These are phyloP conservation scores for Phialemonium atrogriseum DNA, from an alignment of 2,329 filamentous ascomycete species.

Conservation along the genomic window DNA sequence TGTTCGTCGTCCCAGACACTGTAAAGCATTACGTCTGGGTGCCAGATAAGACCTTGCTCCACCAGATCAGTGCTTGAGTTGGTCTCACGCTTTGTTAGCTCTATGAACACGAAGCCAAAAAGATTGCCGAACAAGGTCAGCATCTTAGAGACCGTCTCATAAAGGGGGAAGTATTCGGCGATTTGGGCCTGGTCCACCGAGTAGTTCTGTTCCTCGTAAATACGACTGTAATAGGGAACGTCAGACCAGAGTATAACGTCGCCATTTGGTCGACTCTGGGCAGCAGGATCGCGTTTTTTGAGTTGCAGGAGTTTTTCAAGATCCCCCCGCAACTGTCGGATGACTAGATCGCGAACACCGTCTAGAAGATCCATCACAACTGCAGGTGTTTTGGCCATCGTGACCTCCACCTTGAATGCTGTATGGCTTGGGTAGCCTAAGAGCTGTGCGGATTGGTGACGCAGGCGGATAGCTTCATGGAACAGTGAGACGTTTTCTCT, in stretches of 20 bases:
- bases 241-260: slow-evolving; percentile 74
- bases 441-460: slow-evolving; percentile 69
- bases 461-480: slow-evolving; percentile 63
- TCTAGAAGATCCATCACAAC: slow-evolving; percentile 65
- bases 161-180: slow-evolving; percentile 75
- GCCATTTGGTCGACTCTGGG: slow-evolving; percentile 51
- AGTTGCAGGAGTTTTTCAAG: slow-evolving; percentile 60
- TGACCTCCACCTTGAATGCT: slow-evolving; percentile 66
- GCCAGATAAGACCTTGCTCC: slow-evolving; percentile 68
- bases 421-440: slow-evolving; percentile 73
- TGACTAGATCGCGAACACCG: slow-evolving; percentile 61
- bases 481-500: slow-evolving; percentile 67
- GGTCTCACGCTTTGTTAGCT: slow-evolving; percentile 59
- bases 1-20: slow-evolving; percentile 72
- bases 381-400: slow-evolving; percentile 73
- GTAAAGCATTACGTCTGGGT: slow-evolving; percentile 75
- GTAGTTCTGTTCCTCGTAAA: slow-evolving; percentile 75
- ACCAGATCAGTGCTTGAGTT: slow-evolving; percentile 61
- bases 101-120: slow-evolving; percentile 70
- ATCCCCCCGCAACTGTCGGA: slow-evolving; percentile 62
- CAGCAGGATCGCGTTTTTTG: slow-evolving; percentile 62
- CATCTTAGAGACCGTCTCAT: slow-evolving; percentile 68
- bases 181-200: slow-evolving; percentile 72
- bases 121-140: slow-evolving; percentile 75
- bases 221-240: slow-evolving; percentile 67